phyloP scores from a whole-genome alignment of 345 rosid species.

The Populus tremula region DNA sequence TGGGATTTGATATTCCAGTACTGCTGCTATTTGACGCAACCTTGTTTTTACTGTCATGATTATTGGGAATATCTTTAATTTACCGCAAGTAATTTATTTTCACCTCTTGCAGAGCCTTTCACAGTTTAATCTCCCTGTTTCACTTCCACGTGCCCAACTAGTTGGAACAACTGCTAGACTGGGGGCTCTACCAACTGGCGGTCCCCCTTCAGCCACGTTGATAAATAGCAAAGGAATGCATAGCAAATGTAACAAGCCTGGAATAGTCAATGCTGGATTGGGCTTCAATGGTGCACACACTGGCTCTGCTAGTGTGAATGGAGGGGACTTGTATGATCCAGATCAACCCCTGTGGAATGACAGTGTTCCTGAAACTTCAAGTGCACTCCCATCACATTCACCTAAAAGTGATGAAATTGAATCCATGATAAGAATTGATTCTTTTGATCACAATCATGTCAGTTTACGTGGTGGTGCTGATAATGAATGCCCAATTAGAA shows the following conservation, averaged over 20 bases:
- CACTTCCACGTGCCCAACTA: constrained; percentile 72
- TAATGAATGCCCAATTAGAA: constrained; percentile 38
- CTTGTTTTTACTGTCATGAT: background rate
- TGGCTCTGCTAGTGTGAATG: constrained; percentile 43
- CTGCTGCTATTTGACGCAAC: background rate
- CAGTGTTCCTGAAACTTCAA: constrained; percentile 62
- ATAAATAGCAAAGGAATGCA: constrained; percentile 45
- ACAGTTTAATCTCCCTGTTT: constrained; percentile 93
- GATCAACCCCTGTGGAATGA: constrained; percentile 97
- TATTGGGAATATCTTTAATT: background rate
- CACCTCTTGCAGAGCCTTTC: constrained; percentile 78
- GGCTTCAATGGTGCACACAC: constrained; percentile 56
- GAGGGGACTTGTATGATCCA: constrained; percentile 91
- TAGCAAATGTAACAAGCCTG: constrained; percentile 44
- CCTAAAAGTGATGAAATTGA: constrained; percentile 53
- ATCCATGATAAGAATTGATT: constrained; percentile 46
- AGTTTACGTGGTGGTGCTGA: constrained; percentile 36
- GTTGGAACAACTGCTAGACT: constrained; percentile 56
- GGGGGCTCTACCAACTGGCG: constrained; percentile 47
- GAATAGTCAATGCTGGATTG: constrained; percentile 53
- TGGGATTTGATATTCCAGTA: constrained; percentile 1
- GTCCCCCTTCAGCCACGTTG: constrained; percentile 48
- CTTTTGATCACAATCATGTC: constrained; percentile 39
- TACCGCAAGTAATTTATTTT: constrained; percentile 31
- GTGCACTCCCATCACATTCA: constrained; percentile 48